These are phyloP conservation scores for Laetiporus sulphureus DNA, from an alignment of 1,284 basidiomycete species.

Conservation along the genomic window DNA sequence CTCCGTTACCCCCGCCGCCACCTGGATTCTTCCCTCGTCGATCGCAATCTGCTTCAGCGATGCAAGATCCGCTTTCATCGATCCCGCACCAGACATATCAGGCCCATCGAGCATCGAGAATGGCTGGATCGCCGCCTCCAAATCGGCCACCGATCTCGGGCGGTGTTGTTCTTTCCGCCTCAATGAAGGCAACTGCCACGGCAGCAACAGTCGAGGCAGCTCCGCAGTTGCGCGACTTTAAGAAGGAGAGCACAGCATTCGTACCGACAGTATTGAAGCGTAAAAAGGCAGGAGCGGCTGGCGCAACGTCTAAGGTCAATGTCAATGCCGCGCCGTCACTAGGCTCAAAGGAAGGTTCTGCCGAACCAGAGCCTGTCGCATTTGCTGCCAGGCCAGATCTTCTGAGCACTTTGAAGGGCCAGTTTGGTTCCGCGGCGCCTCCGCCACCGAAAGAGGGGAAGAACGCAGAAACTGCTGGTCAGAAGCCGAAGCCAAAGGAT, in stretches of 20 bases:
- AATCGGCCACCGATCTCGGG: slow-evolving; percentile 16
- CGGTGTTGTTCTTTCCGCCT: slow-evolving; percentile 13
- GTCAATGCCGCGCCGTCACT: slow-evolving; percentile 63
- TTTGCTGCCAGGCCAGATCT: slow-evolving; percentile 52
- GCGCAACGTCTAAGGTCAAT: slow-evolving; percentile 36
- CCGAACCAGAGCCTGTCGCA: slow-evolving; percentile 23
- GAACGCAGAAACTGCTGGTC: slow-evolving; percentile 2
- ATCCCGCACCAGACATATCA: slow-evolving; percentile 64
- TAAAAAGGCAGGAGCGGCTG: slow-evolving; percentile 40
- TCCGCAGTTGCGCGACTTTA: slow-evolving; percentile 83
- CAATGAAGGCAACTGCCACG: slow-evolving; percentile 20
- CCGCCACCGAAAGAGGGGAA: neutral
- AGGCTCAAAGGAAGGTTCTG: slow-evolving; percentile 27
- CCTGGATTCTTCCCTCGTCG: slow-evolving; percentile 55
- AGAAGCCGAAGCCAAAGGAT: slow-evolving; percentile 40
- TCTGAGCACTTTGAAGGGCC: slow-evolving; percentile 51
- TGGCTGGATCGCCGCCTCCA: slow-evolving; percentile 19
- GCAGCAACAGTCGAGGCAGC: slow-evolving; percentile 74
- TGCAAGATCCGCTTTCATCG: slow-evolving; percentile 59
- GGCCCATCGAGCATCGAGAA: slow-evolving; percentile 40
- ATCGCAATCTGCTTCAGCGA: slow-evolving; percentile 37
- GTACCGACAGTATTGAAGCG: slow-evolving; percentile 68
- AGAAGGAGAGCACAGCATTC: slow-evolving; percentile 88
- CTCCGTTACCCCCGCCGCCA: slow-evolving; percentile 27
- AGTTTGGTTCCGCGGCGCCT: slow-evolving; percentile 37